Base-by-base conservation (phyloP, 768 basidiomycete species). In the Suillus brevipes region DNA sequence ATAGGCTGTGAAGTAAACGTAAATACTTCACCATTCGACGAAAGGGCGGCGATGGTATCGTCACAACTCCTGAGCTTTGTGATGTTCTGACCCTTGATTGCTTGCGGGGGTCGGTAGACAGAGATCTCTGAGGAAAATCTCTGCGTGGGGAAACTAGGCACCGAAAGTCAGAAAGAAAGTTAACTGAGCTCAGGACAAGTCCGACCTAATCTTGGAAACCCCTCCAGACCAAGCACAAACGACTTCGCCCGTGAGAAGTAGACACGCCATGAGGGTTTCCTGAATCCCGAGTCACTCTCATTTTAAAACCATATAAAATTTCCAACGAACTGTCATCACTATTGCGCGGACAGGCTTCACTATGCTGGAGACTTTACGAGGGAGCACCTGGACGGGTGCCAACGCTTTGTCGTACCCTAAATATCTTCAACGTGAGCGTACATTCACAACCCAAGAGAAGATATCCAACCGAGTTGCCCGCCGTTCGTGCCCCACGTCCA, bases 401-500 rank as follows among this genome's bases (percentile, higher is more conserved):
- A 89, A 80, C 18, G 78, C 76, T 72, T 86, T 91, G 67, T 94
- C 90, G 68, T 95, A 95, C 1, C 93, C 92, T 92, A 58, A 8
- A 53, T 9, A 61, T 34, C 64, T 13, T 10, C 43, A 40, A 28
- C 23, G 55, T 60, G 57, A 38, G 23, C 42, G 50, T 7, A 34
- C 37, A 14, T 13, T 42, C n/a, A 18, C 23, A 13, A 20, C 28
- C 6, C 20, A 47, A 10, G 16, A 34, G 16, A 47, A 3, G 8
- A 59, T 52, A 52, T n/a, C 83, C 61, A 66, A 88, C 95, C 96
- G 4, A 99, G 82, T 74, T 99, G 97, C 0, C 97, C 97, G 49
- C 83, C 84, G 75, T 98, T 97, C 31, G 90, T 92, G 0, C 97
- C 97, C 95, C 95, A 99, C 0, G 94, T 94, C 74, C 84, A 95